Percentiles rank a stretch among this genome's conserved stretches.
Evolutionary conservation across 2,329 filamentous ascomycete species (phyloP).

Genomic region (Cladosporium austrohemisphaericum): DNA sequence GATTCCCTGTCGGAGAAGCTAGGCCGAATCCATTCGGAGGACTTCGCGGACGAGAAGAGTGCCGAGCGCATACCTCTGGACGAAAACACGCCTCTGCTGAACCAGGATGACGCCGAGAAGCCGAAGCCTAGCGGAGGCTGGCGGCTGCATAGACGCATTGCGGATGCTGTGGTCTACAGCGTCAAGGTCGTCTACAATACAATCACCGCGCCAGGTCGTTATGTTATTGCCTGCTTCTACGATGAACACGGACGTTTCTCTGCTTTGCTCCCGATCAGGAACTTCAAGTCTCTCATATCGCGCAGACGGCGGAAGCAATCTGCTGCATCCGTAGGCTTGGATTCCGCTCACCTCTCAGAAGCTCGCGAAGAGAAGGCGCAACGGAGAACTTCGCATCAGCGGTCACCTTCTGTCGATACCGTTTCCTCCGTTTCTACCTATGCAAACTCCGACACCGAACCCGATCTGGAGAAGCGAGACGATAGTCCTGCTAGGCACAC

Average conservation of each 20-base stretch:
- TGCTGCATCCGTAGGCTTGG: constrained; percentile 27
- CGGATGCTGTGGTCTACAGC: constrained; percentile 67
- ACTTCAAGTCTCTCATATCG: constrained; percentile 44
- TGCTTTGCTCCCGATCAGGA: constrained; percentile 68
- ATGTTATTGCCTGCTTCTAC: constrained; percentile 78
- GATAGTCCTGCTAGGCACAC: constrained; percentile 52
- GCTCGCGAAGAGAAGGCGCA: constrained; percentile 30
- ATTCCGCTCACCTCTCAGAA: constrained; percentile 29
- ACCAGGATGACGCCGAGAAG: constrained; percentile 24
- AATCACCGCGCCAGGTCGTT: constrained; percentile 74
- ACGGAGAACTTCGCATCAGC: constrained; percentile 32
- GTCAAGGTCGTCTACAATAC: constrained; percentile 75
- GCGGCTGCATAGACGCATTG: constrained; percentile 64
- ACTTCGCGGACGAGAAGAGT: constrained; percentile 20
- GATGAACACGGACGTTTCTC: constrained; percentile 76
- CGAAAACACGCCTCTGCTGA: constrained; percentile 69
- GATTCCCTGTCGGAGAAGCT: constrained; percentile 27
- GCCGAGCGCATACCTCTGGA: constrained; percentile 31
- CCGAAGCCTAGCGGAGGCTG: constrained; percentile 27
- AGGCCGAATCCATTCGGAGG: constrained; percentile 14
- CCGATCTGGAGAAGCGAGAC: constrained; percentile 46
- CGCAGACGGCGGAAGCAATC: constrained; percentile 1
- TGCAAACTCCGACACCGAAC: constrained; percentile 63
- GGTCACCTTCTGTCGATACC: constrained; percentile 40
- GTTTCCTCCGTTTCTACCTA: constrained; percentile 53